Percentiles rank a stretch among this genome's conserved stretches.
Conservation (phyloP, 441 rosid genomes). For the Kokia cookei region DNA sequence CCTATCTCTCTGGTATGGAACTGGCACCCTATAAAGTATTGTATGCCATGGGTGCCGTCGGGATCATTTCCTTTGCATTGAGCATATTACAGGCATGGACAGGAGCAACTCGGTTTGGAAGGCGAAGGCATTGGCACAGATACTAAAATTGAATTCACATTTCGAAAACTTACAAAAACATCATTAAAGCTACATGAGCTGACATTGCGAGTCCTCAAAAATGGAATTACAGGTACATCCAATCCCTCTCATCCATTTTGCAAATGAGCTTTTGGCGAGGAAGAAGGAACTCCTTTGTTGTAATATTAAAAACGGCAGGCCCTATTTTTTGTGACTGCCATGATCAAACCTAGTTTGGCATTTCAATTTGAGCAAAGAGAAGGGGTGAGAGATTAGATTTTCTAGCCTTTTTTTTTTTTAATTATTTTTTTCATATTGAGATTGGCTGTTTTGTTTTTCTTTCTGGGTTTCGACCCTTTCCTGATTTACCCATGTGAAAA, state of each 20-base stretch:
- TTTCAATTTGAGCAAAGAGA: not conserved
- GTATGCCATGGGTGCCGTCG: slow-evolving; percentile 73
- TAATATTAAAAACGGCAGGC: not conserved
- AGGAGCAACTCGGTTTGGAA: slow-evolving; percentile 45
- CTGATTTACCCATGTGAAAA: not conserved
- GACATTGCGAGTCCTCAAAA: not conserved
- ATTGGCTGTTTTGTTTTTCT: not conserved
- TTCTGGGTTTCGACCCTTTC: not conserved
- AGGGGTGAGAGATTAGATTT: not conserved
- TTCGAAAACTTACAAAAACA: not conserved
- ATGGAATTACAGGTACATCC: not conserved
- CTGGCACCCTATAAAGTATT: slow-evolving; percentile 77
- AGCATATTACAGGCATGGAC: slow-evolving; percentile 53
- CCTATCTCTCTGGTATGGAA: slow-evolving; percentile 67
- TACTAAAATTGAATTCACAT: slow-evolving; percentile 22
- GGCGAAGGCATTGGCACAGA: slow-evolving; percentile 76
- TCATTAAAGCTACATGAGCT: not conserved
- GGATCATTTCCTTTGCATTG: slow-evolving; percentile 42
- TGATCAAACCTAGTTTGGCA: not conserved
- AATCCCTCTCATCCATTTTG: not conserved
- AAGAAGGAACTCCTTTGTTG: not conserved
- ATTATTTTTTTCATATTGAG: not conserved
- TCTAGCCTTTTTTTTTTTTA: not conserved
- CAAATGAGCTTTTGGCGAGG: not conserved
- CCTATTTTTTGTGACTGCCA: not conserved